Evolutionary conservation across 1,139 yeast genomes (phyloP), one percentile per base, ranked within the genome.

Genomic region (Blastobotrys raffinosifermentans): DNA sequence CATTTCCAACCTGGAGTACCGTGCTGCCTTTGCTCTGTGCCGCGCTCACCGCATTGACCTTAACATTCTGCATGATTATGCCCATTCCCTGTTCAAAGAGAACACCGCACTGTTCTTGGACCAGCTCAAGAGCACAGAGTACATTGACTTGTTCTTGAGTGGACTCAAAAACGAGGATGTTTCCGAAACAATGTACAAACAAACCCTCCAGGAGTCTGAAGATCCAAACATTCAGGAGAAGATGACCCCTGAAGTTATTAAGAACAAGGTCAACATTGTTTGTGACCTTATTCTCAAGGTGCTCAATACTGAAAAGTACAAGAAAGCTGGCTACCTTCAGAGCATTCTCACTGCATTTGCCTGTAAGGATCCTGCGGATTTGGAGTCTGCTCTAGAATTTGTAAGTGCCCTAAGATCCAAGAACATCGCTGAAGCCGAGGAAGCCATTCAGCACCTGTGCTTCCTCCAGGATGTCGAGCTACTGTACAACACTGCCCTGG

Each of bases 271-370:
- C 26, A 87, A 86, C 58, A 72, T 65, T 43, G 77, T 93, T 23
- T 87, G 97, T 60, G 77, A 79, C 32, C 80, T 78, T 4, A 62
- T 89, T 19, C 64, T 89, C 19, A 56, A 69, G 0, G 77, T 81
- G 1, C 62, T 89, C 29, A 47, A 54, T 14, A 64, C 66, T 26
- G 74, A 78, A 2, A 67, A 69, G 36, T 76, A 75, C 54, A 73
- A 70, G 39, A 10, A 10, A n/a, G 63, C 68, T 11, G 72, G 70
- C 41, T 85, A 84, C 50, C 60, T 81, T 38, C 94, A 85, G 59
- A 77, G 94, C 2, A 75, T 83, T 17, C 72, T 93, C 40, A 91
- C 98, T 2, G 94, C 96, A 0, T 84, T 82, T 56, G 96, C 96
- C 0, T 85, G 95, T 58, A 86, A 85, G 63, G 75, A 73, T 33